Conservation (phyloP, 257 asterid genomes). For the Osmanthus fragrans region DNA sequence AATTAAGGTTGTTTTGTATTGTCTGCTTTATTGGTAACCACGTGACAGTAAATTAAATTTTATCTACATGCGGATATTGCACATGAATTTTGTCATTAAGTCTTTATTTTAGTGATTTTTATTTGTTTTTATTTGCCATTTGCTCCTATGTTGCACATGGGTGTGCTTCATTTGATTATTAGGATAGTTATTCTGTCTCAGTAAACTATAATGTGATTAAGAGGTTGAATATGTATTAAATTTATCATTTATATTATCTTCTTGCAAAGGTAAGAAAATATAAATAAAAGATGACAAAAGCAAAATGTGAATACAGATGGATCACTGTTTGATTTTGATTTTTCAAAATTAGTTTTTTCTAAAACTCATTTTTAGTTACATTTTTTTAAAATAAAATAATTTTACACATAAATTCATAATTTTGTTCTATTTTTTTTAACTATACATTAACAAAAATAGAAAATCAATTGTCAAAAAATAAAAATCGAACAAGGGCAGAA, state of each 20-base stretch:
- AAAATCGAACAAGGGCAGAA: not conserved
- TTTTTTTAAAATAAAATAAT: no score
- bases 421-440: no score
- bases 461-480: no score
- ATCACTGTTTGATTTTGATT: no score
- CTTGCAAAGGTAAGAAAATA: not conserved
- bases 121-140: not conserved
- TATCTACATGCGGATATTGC: conserved; percentile 38
- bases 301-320: not conserved
- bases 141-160: conserved; percentile 39
- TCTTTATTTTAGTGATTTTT: conserved; percentile 13
- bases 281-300: not conserved
- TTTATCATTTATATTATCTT: not conserved
- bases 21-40: conserved; percentile 26
- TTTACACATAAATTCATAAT: no score
- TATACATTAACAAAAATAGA: no score
- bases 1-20: not conserved
- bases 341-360: no score
- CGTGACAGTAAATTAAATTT: conserved; percentile 22
- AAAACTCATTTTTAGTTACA: no score
- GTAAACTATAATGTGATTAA: conserved; percentile 14
- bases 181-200: conserved; percentile 33
- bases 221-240: conserved; percentile 3
- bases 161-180: conserved; percentile 33
- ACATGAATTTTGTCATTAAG: not conserved